These are phyloP conservation scores for Botrytis deweyae DNA, from an alignment of 2,329 filamentous ascomycete species.

Conservation along the genomic window DNA sequence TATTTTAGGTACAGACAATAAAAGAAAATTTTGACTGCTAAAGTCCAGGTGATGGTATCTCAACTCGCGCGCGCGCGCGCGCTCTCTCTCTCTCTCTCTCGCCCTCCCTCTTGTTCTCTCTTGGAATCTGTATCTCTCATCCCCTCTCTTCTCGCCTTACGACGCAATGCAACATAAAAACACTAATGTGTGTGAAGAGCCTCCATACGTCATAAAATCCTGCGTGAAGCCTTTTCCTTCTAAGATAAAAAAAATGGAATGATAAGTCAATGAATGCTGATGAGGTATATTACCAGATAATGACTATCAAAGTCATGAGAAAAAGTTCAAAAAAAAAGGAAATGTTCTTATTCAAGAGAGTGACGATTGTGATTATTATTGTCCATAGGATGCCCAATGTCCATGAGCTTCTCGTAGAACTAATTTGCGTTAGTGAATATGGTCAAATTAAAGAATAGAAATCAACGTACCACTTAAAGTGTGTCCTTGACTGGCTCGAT, in stretches of 20 bases:
- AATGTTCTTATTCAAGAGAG: conserved; percentile 9
- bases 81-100: not conserved
- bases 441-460: not conserved
- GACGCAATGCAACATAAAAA: conserved; percentile 4
- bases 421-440: conserved; percentile 25
- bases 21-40: conserved; percentile 13
- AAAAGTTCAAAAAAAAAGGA: not conserved
- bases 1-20: conserved; percentile 14
- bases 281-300: conserved; percentile 15
- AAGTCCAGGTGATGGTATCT: conserved; percentile 19
- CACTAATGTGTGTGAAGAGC: not conserved
- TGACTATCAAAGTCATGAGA: conserved; percentile 17
- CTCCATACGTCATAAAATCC: conserved; percentile 19
- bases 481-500: conserved; percentile 56
- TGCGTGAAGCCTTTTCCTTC: conserved; percentile 15
- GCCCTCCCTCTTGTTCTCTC: not conserved
- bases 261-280: conserved; percentile 5
- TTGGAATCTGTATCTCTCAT: not conserved
- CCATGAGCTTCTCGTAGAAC: conserved; percentile 36
- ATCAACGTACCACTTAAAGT: conserved; percentile 46
- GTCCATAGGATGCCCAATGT: conserved; percentile 32
- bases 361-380: conserved; percentile 26
- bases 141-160: not conserved
- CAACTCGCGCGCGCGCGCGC: not conserved
- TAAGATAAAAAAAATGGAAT: not conserved